Percentiles rank a stretch among this genome's conserved stretches.
These are phyloP conservation scores for Zoysia matrella DNA, from an alignment of 202 grass and related monocot genomes.

Conservation along the genomic window DNA sequence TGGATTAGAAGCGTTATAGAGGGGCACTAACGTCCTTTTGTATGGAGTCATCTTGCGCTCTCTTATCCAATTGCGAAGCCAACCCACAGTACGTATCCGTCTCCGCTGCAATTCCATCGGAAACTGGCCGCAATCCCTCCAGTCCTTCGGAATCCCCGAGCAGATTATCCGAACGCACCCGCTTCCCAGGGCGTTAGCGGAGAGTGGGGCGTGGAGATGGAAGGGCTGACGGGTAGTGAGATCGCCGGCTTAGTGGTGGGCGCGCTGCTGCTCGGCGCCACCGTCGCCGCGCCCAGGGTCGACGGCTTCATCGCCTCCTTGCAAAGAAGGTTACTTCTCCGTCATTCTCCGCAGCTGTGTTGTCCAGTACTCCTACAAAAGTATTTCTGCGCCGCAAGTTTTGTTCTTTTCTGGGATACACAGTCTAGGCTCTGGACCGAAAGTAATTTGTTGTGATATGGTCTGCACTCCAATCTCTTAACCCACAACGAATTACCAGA, in stretches of 20 bases:
- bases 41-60: too few relatives aligned
- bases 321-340: constrained; percentile 62
- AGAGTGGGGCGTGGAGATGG: constrained; percentile 42
- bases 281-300: constrained; percentile 73
- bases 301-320: constrained; percentile 79
- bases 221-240: constrained; percentile 75
- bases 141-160: neutral
- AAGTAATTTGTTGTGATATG: neutral
- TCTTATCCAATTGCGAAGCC: too few relatives aligned
- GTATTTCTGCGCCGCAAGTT: neutral
- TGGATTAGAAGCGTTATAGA: too few relatives aligned
- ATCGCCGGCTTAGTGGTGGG: constrained; percentile 84
- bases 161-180: neutral
- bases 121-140: neutral
- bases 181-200: too few relatives aligned
- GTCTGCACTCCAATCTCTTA: neutral
- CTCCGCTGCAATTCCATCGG: neutral
- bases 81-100: too few relatives aligned
- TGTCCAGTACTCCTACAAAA: neutral
- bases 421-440: neutral
- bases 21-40: too few relatives aligned
- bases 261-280: constrained; percentile 63
- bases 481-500: neutral
- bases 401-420: neutral
- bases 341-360: neutral